Evolutionary conservation across 139 green algal genomes (phyloP), one percentile per base, ranked within the genome.

Genomic region (Micractinium sp.): DNA sequence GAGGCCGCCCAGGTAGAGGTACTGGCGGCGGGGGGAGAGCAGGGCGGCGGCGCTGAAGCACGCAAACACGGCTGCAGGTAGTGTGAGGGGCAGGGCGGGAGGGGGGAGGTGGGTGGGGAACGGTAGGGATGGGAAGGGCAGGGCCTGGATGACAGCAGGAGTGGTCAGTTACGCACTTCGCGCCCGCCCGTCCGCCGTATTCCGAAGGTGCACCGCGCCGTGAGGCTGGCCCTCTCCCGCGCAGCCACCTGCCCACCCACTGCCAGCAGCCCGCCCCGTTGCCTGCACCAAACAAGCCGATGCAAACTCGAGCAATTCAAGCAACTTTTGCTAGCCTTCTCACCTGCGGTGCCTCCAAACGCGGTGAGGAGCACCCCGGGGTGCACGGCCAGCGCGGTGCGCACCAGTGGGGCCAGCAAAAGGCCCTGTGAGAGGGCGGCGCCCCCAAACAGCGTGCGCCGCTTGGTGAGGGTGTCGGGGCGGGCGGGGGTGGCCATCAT

Each of bases 1-100:
- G 23, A 53, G 29, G 80, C 56, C 93, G 36, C 93, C 93, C 76
- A 96, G 91, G 86, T 90, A 96, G 7, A 97, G 80, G 83, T 91
- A 96, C 13, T 85, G 89, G 36, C 95, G 91, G 29, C 95, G 93
- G 31, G 81, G 87, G 20, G 93, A 92, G 19, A 95, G 69, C 38
- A 98, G 90, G 13, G 95, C 93, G 31, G 94, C 92, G 41, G 91
- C 89, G 14, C 76, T 91, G 94, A 98, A 98, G 93, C 90, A 96
- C 0, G 89, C 85, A 90, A 98, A 98, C 3, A 97, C 74, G 35
- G 19, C 88, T 91, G 91, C 63, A 39, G 61, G 33, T 41, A 35
- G 47, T 14, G n/a, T 22, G 4, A 23, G 47, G 80, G 29, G 19
- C 35, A 33, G 2, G 3, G 0, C 4, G 9, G 77, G 33, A 82